Evolutionary conservation across 306 rosid species (phyloP), one percentile per base, ranked within the genome.

Genomic region (Parietaria judaica): DNA sequence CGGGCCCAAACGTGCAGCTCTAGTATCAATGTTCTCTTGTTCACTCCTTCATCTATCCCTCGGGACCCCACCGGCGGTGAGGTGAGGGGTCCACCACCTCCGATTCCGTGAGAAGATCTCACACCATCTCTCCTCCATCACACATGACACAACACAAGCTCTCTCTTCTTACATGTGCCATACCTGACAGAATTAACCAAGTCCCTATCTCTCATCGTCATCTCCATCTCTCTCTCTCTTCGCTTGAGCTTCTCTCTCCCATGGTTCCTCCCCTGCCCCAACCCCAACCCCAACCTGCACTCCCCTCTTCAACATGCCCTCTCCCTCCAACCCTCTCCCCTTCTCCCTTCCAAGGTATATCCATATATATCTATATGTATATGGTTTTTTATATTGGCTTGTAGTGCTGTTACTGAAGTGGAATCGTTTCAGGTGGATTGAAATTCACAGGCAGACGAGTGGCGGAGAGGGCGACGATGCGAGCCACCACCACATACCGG

Each of bases 311-410:
- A 73, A 69, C 91, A 91, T 91, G 97, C 74, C 77, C 58, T 67
- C 77, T 70, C 72, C 77, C 43, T 74, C 77, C 70, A 51, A 58
- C 76, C 65, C 65, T 69, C 63, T 72, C 60, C 66, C 80, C 80
- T 81, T 74, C 82, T 84, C 79, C 80, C 75, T 81, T 67, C 63
- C 78, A 65, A 63, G 95, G 92, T 89, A 9, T 10, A 16, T 14
- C 10, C 4, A 14, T 23, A 38, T 3, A 5, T 41, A 11, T 15
- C 8, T 3, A 44, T 54, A 5, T 1, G 13, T 34, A 15, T 34
- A 8, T 51, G 11, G 6, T 9, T 51, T 16, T 36, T 31, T 13
- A 66, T 39, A 34, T 54, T 12, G 6, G 6, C 13, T 3, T 10
- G 14, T 1, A 6, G 36, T 36, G 36, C n/a, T 16, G n/a, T 72